Conservation (phyloP, 306 rosid species). For the Trichosanthes truncata region DNA sequence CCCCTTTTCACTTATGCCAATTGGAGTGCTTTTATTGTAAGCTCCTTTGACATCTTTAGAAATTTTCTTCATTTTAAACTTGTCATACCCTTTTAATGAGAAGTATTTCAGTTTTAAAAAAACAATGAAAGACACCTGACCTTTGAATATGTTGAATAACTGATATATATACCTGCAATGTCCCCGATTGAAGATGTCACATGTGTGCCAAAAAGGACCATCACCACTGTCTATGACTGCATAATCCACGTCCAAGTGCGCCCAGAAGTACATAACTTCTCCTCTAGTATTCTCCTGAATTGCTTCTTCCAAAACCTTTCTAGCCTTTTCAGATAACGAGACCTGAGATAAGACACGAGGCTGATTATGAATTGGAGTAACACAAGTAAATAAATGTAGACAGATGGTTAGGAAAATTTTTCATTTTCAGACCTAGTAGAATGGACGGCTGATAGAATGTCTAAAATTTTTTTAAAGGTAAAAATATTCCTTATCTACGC, state of each 20-base stretch:
- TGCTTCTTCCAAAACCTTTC: slow-evolving; percentile 51
- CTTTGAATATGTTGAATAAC: slow-evolving; percentile 13
- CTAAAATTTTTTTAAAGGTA: background rate
- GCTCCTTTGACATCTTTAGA: background rate
- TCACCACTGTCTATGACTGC: slow-evolving; percentile 31
- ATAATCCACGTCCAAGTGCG: slow-evolving; percentile 44
- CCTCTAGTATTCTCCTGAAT: slow-evolving; percentile 47
- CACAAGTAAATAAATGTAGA: background rate
- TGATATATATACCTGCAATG: slow-evolving; percentile 57
- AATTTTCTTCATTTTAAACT: background rate
- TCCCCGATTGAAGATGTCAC: slow-evolving; percentile 85
- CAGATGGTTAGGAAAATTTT: background rate
- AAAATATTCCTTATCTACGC: background rate
- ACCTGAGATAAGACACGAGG: slow-evolving; percentile 39
- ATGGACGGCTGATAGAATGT: background rate
- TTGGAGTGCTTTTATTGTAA: background rate
- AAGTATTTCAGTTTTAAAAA: background rate
- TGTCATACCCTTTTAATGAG: background rate
- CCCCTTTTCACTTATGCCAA: background rate
- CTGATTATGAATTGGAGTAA: background rate
- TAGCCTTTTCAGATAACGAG: slow-evolving; percentile 57
- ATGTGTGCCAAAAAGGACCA: slow-evolving; percentile 75
- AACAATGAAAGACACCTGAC: background rate
- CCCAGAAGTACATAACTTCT: slow-evolving; percentile 85
- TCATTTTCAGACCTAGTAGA: background rate